Evolutionary conservation across 1,284 basidiomycete genomes (phyloP), one percentile per base, ranked within the genome.

Genomic region (Melampsora americana): DNA sequence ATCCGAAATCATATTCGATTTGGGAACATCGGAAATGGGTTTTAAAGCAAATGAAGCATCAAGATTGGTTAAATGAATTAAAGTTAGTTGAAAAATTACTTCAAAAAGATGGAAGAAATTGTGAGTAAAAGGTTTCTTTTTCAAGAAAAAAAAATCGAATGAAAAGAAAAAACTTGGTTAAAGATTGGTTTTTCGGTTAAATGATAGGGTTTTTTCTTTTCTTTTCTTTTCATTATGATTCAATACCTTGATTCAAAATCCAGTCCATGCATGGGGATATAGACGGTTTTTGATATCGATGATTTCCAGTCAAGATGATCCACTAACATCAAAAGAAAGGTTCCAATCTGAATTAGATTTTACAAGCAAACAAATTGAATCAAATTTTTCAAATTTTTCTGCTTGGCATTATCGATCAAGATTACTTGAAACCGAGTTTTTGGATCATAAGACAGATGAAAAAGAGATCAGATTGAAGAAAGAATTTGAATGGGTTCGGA

Each of bases 341-440:
- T 42, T 42, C 12, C 6, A 42, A 42, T 12, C 81, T 35, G 94
- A 96, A 82, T 84, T 97, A 32, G 86, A 85, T 0, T 97, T 92
- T 81, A 95, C 95, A 1, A 89, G 88, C 65, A 86, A 87, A 77
- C 97, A 98, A 85, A 99, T 99, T 79, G 90, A 93, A 82, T 85
- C 90, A 69, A 97, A 93, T 82, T 96, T 99, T 81, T 95, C 92
- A 65, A 99, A 99, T 83, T 99, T 97, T 82, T 95, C 92, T 77
- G 96, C 96, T 20, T 99, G 96, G 96, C 96, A 99, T 83, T 93
- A 95, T 79, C 88, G 96, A 32, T 92, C 93, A 1, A 95, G 95
- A 83, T 86, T 95, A 0, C 85, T 93, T 20, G 83, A 86, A 0
- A 86, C 86, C 3, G 81, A 92, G 7, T 95, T 92, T 92, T 85